These are phyloP conservation scores for Skeletonema tropicum DNA, from an alignment of 108 stramenopile genomes.

Conservation along the genomic window DNA sequence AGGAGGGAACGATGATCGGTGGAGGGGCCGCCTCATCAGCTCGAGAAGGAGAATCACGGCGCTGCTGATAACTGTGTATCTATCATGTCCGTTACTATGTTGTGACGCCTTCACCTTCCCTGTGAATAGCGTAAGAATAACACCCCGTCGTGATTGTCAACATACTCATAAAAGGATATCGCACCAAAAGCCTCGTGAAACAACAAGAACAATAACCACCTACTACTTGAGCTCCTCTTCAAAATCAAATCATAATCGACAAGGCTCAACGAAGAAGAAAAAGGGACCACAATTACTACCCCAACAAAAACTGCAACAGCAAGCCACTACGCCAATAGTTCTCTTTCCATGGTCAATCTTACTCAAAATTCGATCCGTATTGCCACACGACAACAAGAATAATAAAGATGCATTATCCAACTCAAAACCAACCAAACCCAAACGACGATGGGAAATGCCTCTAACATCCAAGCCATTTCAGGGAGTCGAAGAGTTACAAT, in stretches of 20 bases:
- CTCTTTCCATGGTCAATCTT: constrained; percentile 1
- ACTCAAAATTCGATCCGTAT: not conserved
- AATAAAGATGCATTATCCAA: not conserved
- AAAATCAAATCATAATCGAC: not conserved
- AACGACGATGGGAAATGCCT: constrained; percentile 19
- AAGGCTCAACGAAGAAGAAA: not conserved
- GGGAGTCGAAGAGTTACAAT: constrained; percentile 8
- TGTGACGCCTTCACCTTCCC: not conserved
- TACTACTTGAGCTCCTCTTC: too few relatives aligned
- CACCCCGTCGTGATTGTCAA: too few relatives aligned
- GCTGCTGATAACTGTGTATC: not conserved
- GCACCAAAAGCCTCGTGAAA: too few relatives aligned
- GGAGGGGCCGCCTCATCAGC: not conserved
- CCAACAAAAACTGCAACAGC: not conserved
- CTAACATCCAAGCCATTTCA: constrained; percentile 27
- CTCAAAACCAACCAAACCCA: not conserved
- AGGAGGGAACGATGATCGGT: too few relatives aligned
- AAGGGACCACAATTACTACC: not conserved
- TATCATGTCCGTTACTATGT: not conserved
- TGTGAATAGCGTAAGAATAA: too few relatives aligned
- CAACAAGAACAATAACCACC: too few relatives aligned
- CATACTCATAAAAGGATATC: too few relatives aligned
- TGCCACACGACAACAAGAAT: not conserved
- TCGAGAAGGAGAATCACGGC: not conserved
- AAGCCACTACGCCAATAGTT: not conserved